Evolutionary conservation across 2,329 filamentous ascomycete genomes (phyloP).

Genomic region (Aureobasidium sp.): DNA sequence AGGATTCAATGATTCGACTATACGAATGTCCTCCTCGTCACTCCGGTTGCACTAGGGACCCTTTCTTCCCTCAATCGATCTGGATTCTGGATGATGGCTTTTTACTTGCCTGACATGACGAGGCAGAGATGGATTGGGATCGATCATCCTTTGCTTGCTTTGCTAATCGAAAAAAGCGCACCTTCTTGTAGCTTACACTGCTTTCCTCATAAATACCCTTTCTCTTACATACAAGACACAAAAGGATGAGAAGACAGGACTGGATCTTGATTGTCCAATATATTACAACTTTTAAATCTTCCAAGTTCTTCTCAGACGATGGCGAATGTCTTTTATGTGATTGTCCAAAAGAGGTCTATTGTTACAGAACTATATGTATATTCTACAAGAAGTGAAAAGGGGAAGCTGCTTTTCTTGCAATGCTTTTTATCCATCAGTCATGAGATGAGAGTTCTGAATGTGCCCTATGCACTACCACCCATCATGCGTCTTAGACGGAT

Average conservation of each 20-base stretch:
- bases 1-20: not conserved
- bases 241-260: not conserved
- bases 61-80: not conserved
- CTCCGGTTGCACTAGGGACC: too few relatives aligned
- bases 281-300: not conserved
- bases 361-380: not conserved
- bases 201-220: not conserved
- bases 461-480: not conserved
- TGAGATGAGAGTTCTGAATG: not conserved
- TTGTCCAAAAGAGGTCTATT: not conserved
- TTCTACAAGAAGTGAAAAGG: not conserved
- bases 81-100: not conserved
- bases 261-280: not conserved
- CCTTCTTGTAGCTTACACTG: not conserved
- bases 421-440: not conserved
- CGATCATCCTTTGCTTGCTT: not conserved
- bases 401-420: not conserved
- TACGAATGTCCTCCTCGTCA: too few relatives aligned
- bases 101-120: not conserved
- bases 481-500: slow-evolving; percentile 1
- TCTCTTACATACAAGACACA: not conserved
- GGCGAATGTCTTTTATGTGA: not conserved
- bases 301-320: not conserved
- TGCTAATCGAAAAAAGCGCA: not conserved
- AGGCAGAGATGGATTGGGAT: not conserved